phyloP scores from a whole-genome alignment of 768 basidiomycete species.

The Pleurotus ostreatus region DNA sequence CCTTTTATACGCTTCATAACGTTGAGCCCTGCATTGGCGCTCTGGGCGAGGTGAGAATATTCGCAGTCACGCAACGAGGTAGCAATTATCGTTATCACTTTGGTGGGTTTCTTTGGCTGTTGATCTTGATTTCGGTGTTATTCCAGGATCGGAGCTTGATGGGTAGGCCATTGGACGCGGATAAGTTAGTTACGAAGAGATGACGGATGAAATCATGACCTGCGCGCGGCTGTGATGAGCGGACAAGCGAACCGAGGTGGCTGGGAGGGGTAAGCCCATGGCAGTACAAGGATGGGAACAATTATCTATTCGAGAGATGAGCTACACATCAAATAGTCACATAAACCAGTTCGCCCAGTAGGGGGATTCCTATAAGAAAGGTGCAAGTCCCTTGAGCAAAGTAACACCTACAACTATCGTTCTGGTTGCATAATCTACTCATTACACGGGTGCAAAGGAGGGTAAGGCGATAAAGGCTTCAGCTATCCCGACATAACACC shows the following conservation, averaged over 20 bases:
- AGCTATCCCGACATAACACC: too few species aligned
- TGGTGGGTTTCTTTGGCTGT: neutral
- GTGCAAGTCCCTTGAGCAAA: too few species aligned
- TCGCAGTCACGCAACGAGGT: neutral
- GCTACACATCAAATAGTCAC: neutral
- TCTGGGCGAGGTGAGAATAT: conserved; percentile 8
- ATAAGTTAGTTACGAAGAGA: neutral
- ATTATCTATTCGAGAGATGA: neutral
- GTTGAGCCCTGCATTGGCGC: conserved; percentile 2
- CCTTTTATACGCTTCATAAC: neutral
- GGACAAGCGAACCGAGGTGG: neutral
- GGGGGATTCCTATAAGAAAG: too few species aligned
- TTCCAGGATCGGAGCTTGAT: conserved; percentile 8
- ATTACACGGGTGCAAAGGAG: neutral
- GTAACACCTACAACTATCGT: too few species aligned
- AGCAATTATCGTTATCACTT: conserved; percentile 7
- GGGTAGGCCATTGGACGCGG: neutral
- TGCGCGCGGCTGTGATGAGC: neutral
- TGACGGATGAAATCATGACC: conserved; percentile 7
- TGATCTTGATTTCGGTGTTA: conserved; percentile 7
- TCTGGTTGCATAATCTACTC: too few species aligned
- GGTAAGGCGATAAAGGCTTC: neutral
- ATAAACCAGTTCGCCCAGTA: conserved; percentile 1
- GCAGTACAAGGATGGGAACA: neutral
- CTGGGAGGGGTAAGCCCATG: neutral